Evolutionary conservation across 257 asterid species (phyloP).

Genomic region (Salvia miltiorrhiza): DNA sequence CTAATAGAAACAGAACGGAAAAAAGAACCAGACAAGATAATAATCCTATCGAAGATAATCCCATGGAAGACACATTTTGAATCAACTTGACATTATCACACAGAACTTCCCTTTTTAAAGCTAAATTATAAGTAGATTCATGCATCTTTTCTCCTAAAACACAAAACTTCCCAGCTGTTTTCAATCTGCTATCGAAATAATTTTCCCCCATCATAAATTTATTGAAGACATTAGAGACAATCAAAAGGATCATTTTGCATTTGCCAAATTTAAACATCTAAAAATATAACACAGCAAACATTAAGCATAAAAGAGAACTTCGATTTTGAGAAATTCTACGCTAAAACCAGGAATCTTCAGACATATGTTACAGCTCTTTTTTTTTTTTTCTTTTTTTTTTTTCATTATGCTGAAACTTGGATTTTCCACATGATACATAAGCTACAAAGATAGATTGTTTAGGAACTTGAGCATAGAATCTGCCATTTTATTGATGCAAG

Average conservation of each 20-base stretch:
- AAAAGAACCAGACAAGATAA: not conserved
- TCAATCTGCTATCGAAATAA: not conserved
- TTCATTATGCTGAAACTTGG: too few relatives aligned
- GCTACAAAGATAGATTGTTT: not conserved
- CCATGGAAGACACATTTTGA: too few relatives aligned
- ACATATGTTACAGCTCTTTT: too few relatives aligned
- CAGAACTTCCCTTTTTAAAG: not conserved
- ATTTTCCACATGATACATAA: not conserved
- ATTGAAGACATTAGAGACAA: not conserved
- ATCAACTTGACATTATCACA: conserved; percentile 3
- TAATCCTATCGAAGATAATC: not conserved
- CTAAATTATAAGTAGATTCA: not conserved
- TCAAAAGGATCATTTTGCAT: not conserved
- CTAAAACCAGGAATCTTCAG: too few relatives aligned
- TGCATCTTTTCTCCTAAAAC: not conserved
- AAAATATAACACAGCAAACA: too few relatives aligned
- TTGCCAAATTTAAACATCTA: too few relatives aligned
- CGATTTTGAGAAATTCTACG: not conserved
- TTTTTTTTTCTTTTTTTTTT: too few relatives aligned
- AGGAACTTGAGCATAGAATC: too few relatives aligned
- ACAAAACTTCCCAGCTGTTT: not conserved
- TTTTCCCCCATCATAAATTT: not conserved
- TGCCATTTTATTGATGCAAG: not conserved
- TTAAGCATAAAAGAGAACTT: not conserved
- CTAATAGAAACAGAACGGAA: not conserved